Conservation (phyloP, 164 flowering plant genomes). For the Aristolochia fimbriata region DNA sequence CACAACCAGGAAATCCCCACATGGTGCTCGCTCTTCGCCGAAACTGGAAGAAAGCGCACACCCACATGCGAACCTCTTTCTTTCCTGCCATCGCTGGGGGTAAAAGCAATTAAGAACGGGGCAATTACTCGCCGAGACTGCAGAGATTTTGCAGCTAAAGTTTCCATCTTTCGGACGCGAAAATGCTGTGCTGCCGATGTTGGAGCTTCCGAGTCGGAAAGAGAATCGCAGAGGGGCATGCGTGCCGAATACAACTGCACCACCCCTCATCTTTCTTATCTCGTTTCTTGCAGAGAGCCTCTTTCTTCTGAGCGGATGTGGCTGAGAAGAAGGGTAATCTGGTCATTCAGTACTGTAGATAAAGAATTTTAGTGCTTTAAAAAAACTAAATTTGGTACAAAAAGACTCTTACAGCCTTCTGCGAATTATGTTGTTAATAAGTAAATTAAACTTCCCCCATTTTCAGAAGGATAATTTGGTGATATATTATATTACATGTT, state of each 20-base stretch:
- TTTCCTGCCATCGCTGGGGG: background rate
- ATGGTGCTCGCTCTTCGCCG: background rate
- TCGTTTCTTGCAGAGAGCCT: background rate
- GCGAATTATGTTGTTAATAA: too few species aligned
- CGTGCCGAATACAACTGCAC: constrained; percentile 1
- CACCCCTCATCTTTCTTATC: constrained; percentile 4
- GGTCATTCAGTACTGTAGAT: too few species aligned
- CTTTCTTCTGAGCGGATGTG: background rate
- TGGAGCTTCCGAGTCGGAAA: background rate
- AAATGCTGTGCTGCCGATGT: background rate
- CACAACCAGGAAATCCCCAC: constrained; percentile 47
- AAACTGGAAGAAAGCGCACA: constrained; percentile 2
- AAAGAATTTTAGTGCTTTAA: too few species aligned
- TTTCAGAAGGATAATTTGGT: too few species aligned
- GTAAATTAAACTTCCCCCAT: too few species aligned
- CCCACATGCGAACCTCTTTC: constrained; percentile 6
- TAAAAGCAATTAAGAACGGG: too few species aligned
- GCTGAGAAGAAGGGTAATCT: background rate
- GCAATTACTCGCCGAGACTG: too few species aligned
- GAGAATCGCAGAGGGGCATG: background rate
- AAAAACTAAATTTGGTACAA: too few species aligned
- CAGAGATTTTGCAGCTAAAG: too few species aligned
- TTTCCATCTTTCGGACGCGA: background rate
- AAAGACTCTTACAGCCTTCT: too few species aligned
- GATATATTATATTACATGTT: too few species aligned